These are phyloP conservation scores for Knoxdaviesia capensis DNA, from an alignment of 2,329 filamentous ascomycete genomes.

Conservation along the genomic window DNA sequence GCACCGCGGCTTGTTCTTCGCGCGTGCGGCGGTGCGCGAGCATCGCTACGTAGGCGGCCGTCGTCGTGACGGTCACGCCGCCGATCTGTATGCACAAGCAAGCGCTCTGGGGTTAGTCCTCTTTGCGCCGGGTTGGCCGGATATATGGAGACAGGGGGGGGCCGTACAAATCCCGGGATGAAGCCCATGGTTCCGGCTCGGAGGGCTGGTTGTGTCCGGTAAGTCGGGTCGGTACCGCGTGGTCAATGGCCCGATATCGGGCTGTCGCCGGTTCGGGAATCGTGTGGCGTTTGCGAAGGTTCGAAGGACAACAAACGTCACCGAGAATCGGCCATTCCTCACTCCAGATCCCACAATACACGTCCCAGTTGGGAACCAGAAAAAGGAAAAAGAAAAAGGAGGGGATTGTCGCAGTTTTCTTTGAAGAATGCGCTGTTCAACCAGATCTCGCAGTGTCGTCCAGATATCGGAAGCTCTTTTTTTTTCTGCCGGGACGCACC, in stretches of 20 bases:
- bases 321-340: background rate
- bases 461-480: no score
- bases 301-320: background rate
- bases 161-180: slow-evolving; percentile 51
- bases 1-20: slow-evolving; percentile 31
- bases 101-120: no score
- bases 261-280: background rate
- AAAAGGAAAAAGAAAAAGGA: no score
- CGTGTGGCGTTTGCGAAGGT: background rate
- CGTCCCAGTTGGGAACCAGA: no score
- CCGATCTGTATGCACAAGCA: slow-evolving; percentile 34
- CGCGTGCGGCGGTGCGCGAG: slow-evolving; percentile 51
- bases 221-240: background rate
- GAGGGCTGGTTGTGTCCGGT: no score
- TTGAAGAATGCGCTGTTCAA: background rate
- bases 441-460: no score
- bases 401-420: no score
- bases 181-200: slow-evolving; percentile 39
- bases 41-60: slow-evolving; percentile 50
- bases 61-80: slow-evolving; percentile 56
- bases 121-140: background rate
- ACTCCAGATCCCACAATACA: background rate
- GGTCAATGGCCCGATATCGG: background rate
- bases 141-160: background rate
- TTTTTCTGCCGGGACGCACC: no score